Percentiles rank a stretch among this genome's conserved stretches.
Conservation (phyloP, 1,284 basidiomycete species). For the Ganoderma boninense region DNA sequence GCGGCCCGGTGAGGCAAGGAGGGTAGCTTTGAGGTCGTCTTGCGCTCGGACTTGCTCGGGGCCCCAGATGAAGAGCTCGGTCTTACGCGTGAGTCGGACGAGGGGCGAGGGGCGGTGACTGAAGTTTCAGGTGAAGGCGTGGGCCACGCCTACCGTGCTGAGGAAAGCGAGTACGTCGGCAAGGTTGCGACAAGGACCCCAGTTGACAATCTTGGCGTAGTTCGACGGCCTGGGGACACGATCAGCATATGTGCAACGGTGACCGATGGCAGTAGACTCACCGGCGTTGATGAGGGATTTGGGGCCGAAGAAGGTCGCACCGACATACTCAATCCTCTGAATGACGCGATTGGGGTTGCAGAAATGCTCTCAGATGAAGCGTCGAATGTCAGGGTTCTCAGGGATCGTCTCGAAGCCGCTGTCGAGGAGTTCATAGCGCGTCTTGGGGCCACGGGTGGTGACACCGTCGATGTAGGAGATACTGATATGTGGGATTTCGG, state of each 20-base stretch:
- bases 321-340: constrained; percentile 39
- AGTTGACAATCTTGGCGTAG: constrained; percentile 31
- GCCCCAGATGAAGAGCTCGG: too few relatives aligned
- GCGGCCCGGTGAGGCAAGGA: too few relatives aligned
- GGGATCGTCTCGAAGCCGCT: constrained; percentile 37
- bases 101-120: too few relatives aligned
- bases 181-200: constrained; percentile 30
- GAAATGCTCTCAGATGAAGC: constrained; percentile 44
- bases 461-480: constrained; percentile 45
- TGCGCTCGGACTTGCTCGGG: too few relatives aligned
- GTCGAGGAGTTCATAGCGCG: constrained; percentile 30
- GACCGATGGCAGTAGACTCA: too few relatives aligned
- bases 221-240: too few relatives aligned
- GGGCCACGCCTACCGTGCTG: constrained; percentile 31
- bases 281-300: too few relatives aligned
- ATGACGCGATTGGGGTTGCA: constrained; percentile 41
- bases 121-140: constrained; percentile 34
- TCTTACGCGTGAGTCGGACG: too few relatives aligned
- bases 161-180: too few relatives aligned
- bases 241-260: too few relatives aligned
- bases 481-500: constrained; percentile 45
- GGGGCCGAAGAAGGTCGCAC: constrained; percentile 27
- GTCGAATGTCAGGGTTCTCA: constrained; percentile 42
- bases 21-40: too few relatives aligned
- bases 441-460: constrained; percentile 36